Evolutionary conservation across 257 asterid species (phyloP), one percentile per base, ranked within the genome.

Genomic region (Capsicum chinense): DNA sequence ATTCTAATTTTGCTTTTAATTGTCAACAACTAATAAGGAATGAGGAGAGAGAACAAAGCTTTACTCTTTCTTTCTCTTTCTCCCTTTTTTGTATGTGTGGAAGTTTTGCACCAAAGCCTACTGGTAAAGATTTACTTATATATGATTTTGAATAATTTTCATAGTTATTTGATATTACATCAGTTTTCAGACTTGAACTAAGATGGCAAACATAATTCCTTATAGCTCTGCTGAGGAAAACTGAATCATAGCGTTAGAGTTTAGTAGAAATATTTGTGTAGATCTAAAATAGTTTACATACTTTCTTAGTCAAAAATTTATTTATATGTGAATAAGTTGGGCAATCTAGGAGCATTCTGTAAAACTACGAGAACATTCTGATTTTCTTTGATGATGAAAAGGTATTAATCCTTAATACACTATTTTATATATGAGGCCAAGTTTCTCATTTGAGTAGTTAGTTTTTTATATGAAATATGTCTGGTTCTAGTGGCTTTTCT

Each of bases 321-420:
- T 76, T 52, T 76, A 52, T 2, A 3, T 76, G 48, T 52, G 81
- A 74, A 74, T 21, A 74, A 21, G 80, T 21, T 9, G 64, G 81
- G 42, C 56, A 39, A 69, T 69, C 21, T 76, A 21, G 81, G 81
- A 76, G 81, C 48, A 87, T 94, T 83, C 88, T 88, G 86, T 90
- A 88, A 80, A 96, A 96, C 92, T 88, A 86, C 62, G 89, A 91
- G 86, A 88, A 90, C 83, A 86, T 92, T 83, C 88, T 93, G 73
- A 83, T 83, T 84, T 89, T 92, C 86, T 89, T 96, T 83, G 90
- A 91, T 79, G 86, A 84, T 81, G 95, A 91, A 89, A 93, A 94
- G 98, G 99, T 96, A 92, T 63, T 26, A 64, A 21, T 33, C 64
- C 64, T 14, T 33, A 6, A 52, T 52, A 26, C 59, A 26, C 50